These are phyloP conservation scores for Wickerhamomyces sp. DNA, from an alignment of 1,139 yeast species.

Conservation along the genomic window DNA sequence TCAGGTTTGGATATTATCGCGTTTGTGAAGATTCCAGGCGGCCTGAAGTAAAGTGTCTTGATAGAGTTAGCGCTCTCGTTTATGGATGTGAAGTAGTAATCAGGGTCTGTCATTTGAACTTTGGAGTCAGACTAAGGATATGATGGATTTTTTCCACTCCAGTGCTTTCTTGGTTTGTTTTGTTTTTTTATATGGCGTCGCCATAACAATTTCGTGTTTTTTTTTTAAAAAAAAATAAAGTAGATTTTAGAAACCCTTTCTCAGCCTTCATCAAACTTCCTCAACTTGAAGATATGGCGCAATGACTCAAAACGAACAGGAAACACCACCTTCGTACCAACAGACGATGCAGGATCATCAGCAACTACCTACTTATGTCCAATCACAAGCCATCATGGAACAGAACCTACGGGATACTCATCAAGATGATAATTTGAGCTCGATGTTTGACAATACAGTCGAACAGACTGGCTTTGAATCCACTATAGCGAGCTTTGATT, in stretches of 20 bases:
- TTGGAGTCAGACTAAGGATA: neutral
- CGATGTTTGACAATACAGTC: constrained; percentile 8
- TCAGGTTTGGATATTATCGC: constrained; percentile 51
- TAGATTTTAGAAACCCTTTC: neutral
- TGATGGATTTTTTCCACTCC: no score
- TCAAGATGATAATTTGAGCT: constrained; percentile 5
- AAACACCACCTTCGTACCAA: constrained; percentile 6
- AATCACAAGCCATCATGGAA: neutral
- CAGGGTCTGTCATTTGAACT: constrained; percentile 12
- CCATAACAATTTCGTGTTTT: no score
- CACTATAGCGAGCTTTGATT: constrained; percentile 12
- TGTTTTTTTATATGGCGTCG: no score
- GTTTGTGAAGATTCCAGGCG: constrained; percentile 62
- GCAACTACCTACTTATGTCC: constrained; percentile 7
- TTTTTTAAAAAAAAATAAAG: no score
- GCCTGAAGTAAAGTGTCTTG: constrained; percentile 37
- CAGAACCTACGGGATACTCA: neutral
- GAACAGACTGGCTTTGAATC: constrained; percentile 10
- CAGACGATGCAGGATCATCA: constrained; percentile 5
- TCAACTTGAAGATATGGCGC: neutral
- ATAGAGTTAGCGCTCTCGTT: constrained; percentile 26
- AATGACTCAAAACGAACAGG: neutral
- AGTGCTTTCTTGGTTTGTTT: neutral
- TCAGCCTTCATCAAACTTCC: neutral
- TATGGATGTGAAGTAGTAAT: constrained; percentile 12